Percentiles rank a stretch among this genome's conserved stretches.
These are phyloP conservation scores for Fraxinus velutina DNA, from an alignment of 305 asterid species.

Conservation along the genomic window DNA sequence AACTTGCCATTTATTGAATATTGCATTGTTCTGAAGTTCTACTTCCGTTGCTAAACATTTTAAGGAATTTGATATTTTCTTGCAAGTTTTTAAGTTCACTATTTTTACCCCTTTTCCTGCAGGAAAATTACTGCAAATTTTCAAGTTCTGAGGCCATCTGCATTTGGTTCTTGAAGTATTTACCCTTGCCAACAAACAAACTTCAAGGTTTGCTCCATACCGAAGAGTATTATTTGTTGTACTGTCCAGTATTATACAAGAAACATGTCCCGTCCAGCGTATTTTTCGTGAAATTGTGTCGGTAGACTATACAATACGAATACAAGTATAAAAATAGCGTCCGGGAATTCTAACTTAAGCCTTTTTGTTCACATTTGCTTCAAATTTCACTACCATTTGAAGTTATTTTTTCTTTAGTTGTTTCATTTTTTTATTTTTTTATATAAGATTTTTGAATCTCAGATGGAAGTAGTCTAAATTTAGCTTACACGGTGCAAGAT, in stretches of 20 bases:
- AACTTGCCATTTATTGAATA: conserved; percentile 3
- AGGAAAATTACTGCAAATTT: conserved; percentile 13
- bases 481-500: conserved; percentile 17
- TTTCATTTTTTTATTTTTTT: not conserved
- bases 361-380: not conserved
- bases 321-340: not conserved
- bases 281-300: not conserved
- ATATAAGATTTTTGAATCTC: conserved; percentile 12
- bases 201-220: not conserved
- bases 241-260: no score
- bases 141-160: conserved; percentile 25
- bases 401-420: not conserved
- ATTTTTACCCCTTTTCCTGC: conserved; percentile 20
- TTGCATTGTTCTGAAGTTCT: not conserved
- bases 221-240: no score
- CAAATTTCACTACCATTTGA: not conserved
- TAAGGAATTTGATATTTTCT: conserved; percentile 16
- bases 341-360: not conserved
- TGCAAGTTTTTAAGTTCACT: conserved; percentile 11
- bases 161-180: conserved; percentile 1
- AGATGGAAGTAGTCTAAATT: not conserved
- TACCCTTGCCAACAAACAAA: not conserved
- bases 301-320: not conserved
- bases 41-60: not conserved
- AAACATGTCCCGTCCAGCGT: not conserved